These are phyloP conservation scores for Carex cristatella DNA, from an alignment of 176 grass and related monocot genomes.

Conservation along the genomic window DNA sequence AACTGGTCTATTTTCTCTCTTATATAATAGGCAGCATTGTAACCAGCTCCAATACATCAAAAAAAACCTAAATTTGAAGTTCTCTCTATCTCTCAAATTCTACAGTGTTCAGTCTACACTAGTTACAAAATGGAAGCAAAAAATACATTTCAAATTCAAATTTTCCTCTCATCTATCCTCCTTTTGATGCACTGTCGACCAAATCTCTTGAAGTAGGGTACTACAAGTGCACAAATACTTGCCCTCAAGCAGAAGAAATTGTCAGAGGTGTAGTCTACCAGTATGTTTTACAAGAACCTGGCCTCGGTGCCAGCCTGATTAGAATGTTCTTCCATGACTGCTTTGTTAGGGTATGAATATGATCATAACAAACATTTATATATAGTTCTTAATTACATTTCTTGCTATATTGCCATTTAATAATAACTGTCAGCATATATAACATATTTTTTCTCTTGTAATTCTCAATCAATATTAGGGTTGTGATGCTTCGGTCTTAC, in stretches of 20 bases:
- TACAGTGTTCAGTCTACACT: not conserved
- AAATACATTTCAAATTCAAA: not conserved
- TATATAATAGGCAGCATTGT: not conserved
- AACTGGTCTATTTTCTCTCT: not conserved
- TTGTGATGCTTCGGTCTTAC: not conserved
- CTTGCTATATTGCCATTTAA: not conserved
- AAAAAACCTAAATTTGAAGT: not conserved
- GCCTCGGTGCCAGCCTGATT: constrained; percentile 6
- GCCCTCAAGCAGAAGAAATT: constrained; percentile 19
- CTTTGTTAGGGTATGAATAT: constrained; percentile 29
- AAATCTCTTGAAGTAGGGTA: constrained; percentile 14
- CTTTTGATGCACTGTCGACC: not conserved
- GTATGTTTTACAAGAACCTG: not conserved
- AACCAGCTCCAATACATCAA: not conserved
- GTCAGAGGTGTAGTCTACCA: constrained; percentile 9
- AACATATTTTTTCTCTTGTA: not conserved
- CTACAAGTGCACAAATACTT: not conserved
- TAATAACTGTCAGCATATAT: not conserved
- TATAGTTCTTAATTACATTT: not conserved
- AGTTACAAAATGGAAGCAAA: not conserved
- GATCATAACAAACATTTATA: not conserved
- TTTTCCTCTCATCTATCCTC: constrained; percentile 4
- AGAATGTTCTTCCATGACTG: constrained; percentile 33
- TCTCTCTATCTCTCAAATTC: not conserved
- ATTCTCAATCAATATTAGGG: not conserved